Evolutionary conservation across 441 rosid species (phyloP).

Genomic region (Lepidium campestre): DNA sequence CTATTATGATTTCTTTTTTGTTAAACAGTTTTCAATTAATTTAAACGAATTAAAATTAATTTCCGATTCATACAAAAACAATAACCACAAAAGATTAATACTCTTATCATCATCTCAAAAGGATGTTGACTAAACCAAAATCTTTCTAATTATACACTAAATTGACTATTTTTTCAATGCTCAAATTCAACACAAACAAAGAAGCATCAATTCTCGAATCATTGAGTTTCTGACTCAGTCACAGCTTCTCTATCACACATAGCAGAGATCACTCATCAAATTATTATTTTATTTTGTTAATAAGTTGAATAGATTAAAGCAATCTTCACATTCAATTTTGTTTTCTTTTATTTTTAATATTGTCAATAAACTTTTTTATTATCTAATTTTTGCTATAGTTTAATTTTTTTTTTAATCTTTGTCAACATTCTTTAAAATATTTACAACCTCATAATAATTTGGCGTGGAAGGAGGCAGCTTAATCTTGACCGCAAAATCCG

Average conservation of each 20-base stretch:
- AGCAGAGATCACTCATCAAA: not conserved
- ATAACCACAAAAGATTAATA: no score
- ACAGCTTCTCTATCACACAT: not conserved
- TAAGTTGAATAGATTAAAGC: not conserved
- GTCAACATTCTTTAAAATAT: no score
- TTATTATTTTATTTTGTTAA: no score
- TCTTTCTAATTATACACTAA: not conserved
- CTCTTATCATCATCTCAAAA: no score
- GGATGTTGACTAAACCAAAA: no score
- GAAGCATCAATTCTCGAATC: not conserved
- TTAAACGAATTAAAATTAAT: no score
- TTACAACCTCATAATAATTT: not conserved
- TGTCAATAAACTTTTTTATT: no score
- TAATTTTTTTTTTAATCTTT: no score
- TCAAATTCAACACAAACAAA: not conserved
- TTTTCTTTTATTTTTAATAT: no score
- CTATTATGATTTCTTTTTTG: not conserved
- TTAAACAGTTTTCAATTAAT: not conserved
- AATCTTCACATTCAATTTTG: not conserved
- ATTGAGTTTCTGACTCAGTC: not conserved
- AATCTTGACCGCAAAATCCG: conserved; percentile 25
- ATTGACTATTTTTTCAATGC: not conserved
- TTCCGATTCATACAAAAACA: no score
- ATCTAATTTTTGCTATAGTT: no score
- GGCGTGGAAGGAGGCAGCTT: not conserved